Evolutionary conservation across 345 rosid genomes (phyloP).

Genomic region (Rhizophora apiculata): DNA sequence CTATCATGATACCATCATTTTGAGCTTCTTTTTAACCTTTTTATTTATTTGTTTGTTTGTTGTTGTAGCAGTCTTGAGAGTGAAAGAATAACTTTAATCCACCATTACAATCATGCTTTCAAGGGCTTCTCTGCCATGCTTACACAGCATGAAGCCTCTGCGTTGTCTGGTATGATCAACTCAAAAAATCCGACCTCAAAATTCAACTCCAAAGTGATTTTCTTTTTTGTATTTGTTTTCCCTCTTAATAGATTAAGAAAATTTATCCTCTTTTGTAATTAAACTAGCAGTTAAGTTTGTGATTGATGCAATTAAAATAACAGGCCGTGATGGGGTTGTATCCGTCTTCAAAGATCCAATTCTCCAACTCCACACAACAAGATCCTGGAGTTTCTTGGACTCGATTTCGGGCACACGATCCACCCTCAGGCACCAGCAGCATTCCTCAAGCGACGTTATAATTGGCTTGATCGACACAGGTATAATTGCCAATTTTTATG

Average conservation of each 20-base stretch:
- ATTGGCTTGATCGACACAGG: constrained; percentile 63
- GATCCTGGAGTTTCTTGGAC: constrained; percentile 80
- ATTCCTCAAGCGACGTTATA: constrained; percentile 44
- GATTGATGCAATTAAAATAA: not conserved
- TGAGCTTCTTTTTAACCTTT: not conserved
- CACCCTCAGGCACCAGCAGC: constrained; percentile 10
- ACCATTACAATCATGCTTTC: constrained; percentile 60
- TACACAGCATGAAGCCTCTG: constrained; percentile 59
- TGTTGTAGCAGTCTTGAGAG: constrained; percentile 35
- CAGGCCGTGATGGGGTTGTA: constrained; percentile 56
- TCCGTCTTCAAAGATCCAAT: constrained; percentile 62
- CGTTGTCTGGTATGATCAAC: constrained; percentile 41
- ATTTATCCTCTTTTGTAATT: not conserved
- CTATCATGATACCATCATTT: not conserved
- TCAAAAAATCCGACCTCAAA: too few relatives aligned
- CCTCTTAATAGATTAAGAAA: too few relatives aligned
- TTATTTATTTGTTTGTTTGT: not conserved
- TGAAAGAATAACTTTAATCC: constrained; percentile 40
- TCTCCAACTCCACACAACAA: constrained; percentile 70
- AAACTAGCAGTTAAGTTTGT: not conserved
- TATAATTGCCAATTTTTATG: constrained; percentile 1
- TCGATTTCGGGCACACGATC: constrained; percentile 22
- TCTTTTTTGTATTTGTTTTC: too few relatives aligned
- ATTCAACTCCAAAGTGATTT: too few relatives aligned
- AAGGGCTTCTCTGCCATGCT: constrained; percentile 83